Percentiles rank a stretch among this genome's conserved stretches.
These are phyloP conservation scores for Solanum pinnatisectum DNA, from an alignment of 257 asterid species.

Conservation along the genomic window DNA sequence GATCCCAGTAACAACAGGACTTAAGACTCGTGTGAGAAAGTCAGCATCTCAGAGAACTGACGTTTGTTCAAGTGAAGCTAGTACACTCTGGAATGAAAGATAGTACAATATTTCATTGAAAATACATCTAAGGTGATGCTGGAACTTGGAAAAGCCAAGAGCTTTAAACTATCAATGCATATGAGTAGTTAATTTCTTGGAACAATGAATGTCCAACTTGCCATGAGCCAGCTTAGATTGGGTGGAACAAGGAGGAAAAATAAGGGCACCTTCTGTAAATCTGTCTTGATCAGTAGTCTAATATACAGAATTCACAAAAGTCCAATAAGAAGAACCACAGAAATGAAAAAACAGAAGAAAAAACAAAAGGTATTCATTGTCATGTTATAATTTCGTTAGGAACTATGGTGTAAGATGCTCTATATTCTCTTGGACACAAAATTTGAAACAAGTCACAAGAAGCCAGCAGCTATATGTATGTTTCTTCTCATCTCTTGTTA, in stretches of 20 bases:
- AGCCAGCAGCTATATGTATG: background rate
- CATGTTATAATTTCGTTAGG: constrained; percentile 7
- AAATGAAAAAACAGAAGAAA: background rate
- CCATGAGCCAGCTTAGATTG: background rate
- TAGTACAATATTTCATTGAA: background rate
- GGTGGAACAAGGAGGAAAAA: background rate
- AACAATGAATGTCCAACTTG: background rate
- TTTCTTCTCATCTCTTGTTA: background rate
- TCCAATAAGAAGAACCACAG: constrained; percentile 5
- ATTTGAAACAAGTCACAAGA: background rate
- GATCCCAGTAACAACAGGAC: background rate
- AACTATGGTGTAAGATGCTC: background rate
- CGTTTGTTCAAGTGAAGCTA: background rate
- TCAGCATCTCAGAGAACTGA: background rate
- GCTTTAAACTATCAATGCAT: background rate
- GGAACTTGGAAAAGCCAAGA: background rate
- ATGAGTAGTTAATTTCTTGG: background rate
- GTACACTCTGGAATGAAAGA: background rate
- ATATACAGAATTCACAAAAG: constrained; percentile 2
- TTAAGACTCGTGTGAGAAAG: background rate
- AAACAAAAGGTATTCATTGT: background rate
- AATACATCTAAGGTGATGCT: background rate
- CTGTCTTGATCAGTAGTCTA: background rate
- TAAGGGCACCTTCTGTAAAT: background rate
- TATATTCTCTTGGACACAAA: background rate